Conservation (phyloP, 495 filamentous ascomycete genomes). For the Trichoderma gamsii region DNA sequence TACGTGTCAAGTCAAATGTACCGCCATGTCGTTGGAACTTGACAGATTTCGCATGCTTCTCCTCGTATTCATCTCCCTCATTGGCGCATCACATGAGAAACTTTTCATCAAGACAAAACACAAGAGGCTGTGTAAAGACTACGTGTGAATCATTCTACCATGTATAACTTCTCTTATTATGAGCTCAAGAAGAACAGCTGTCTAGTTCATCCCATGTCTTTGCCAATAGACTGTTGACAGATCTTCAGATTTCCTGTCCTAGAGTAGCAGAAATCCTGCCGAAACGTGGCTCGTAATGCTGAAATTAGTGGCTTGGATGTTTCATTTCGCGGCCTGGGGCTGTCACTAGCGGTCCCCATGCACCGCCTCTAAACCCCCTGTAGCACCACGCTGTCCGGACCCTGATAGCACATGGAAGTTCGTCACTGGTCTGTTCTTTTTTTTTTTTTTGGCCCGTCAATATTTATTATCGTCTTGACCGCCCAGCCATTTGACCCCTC, state of each 20-base stretch:
- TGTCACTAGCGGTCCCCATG: background rate
- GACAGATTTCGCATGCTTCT: too few relatives aligned
- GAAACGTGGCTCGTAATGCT: constrained; percentile 10
- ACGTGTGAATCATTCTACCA: too few relatives aligned
- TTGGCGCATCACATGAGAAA: too few relatives aligned
- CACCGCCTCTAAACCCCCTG: background rate
- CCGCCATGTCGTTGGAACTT: too few relatives aligned
- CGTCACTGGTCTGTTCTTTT: background rate
- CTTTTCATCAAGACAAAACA: too few relatives aligned
- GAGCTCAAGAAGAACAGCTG: background rate
- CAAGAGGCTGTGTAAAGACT: too few relatives aligned
- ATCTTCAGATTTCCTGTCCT: background rate
- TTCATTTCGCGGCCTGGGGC: background rate
- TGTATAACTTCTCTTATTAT: too few relatives aligned
- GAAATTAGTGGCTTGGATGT: background rate
- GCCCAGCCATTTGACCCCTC: constrained; percentile 11
- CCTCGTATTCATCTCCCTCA: too few relatives aligned
- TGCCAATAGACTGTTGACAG: background rate
- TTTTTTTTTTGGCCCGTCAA: background rate
- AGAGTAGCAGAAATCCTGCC: background rate
- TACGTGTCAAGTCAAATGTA: too few relatives aligned
- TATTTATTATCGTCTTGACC: constrained; percentile 7
- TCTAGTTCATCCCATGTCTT: background rate
- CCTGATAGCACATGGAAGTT: background rate
- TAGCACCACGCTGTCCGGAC: background rate